These are phyloP conservation scores for Penicillium subrubescens DNA, from an alignment of 495 filamentous ascomycete genomes.

Conservation along the genomic window DNA sequence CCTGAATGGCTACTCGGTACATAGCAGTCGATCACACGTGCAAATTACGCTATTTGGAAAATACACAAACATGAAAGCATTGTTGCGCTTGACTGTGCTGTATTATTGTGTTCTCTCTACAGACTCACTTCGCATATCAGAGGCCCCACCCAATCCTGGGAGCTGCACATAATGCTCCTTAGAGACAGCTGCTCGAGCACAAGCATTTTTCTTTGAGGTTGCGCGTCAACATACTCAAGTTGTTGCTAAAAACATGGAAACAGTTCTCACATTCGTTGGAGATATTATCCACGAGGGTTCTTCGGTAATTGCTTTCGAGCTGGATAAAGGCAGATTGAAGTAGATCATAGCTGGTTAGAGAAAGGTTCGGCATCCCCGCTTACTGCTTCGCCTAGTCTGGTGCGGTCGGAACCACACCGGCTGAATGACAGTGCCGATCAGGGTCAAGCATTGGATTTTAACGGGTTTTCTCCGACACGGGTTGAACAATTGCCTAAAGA, in stretches of 20 bases:
- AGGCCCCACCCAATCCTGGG: neutral
- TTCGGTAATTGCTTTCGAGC: neutral
- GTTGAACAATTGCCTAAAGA: neutral
- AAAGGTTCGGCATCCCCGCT: neutral
- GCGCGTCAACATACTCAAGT: too few species aligned
- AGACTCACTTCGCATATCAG: neutral
- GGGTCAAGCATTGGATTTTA: neutral
- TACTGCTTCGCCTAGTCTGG: neutral
- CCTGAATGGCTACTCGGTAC: slow-evolving; percentile 19
- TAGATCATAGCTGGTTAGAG: slow-evolving; percentile 7
- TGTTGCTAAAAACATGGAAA: neutral
- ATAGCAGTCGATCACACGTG: slow-evolving; percentile 1
- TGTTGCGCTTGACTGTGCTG: neutral
- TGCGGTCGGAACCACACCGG: neutral
- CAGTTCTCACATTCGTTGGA: neutral
- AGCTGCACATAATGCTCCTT: neutral
- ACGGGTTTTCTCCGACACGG: neutral
- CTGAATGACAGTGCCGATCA: slow-evolving; percentile 18
- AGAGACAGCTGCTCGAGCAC: neutral
- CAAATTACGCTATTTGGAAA: neutral
- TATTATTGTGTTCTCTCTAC: neutral
- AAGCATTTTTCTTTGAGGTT: too few species aligned
- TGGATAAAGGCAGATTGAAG: neutral
- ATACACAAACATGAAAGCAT: neutral
- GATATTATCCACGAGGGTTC: neutral